Base-by-base conservation (phyloP, 306 rosid species). In the Coriaria nepalensis region DNA sequence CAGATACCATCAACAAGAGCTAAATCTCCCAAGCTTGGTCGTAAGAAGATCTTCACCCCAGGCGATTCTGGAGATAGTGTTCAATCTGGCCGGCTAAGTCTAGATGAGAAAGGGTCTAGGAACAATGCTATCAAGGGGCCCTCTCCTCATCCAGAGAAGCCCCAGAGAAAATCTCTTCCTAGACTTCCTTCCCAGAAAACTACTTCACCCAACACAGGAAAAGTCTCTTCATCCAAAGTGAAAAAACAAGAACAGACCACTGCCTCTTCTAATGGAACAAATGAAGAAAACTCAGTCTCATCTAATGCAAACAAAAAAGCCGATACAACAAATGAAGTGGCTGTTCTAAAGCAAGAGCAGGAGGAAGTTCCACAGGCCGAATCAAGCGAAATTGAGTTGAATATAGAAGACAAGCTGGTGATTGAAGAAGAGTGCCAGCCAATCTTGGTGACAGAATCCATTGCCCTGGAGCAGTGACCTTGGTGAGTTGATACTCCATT, bases 1-100 rank as follows among this genome's bases (percentile, higher is more conserved):
- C 73, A 92, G 99, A 72, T 86, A 65, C 99, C 99, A 55, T 72
- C 94, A 49, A 92, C 99, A 58, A 82, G 99, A 78, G 81, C 99
- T 45, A 92, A 85, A 68, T 92, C 99, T 66, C 99, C 99, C 49
- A 92, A 92, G 72, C 94, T 92, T 44, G 96, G 99, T 41, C 87
- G 99, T 5, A 86, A 49, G 68, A 92, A 92, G 80, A 64, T 63
- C 69, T 70, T 65, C 47, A 67, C 68, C 50, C 55, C 52, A 9
- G 47, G 66, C 7, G 95, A 74, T 41, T 37, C 75, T 51, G 85
- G 57, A 54, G 87, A 77, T 66, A 61, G 51, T 50, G 66, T 50
- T 68, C 79, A 54, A 60, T 61, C 66, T 50, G 71, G 55, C 58
- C 78, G 85, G 49, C 61, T 73, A 54, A 92, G 93, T 68, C 71